Conservation (phyloP, 352 stramenopile genomes). For the Thraustotheca clavata region DNA sequence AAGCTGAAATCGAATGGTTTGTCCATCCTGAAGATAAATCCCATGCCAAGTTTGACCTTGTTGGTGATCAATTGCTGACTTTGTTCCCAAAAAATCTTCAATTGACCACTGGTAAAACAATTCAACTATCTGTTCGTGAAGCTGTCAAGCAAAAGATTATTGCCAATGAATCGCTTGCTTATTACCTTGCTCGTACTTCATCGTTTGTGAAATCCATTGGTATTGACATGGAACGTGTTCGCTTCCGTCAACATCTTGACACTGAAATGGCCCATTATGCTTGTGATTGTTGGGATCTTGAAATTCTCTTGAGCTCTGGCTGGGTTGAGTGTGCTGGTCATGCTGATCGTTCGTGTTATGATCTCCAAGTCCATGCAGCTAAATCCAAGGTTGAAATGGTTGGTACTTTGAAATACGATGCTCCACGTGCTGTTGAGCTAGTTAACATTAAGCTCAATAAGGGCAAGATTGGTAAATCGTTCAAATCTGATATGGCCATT, state of each 20-base stretch:
- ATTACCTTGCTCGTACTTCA: slow-evolving; percentile 98
- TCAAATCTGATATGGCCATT: slow-evolving; percentile 89
- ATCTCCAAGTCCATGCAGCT: slow-evolving; percentile 86
- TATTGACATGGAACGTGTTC: slow-evolving; percentile 90
- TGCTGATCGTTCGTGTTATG: slow-evolving; percentile 98
- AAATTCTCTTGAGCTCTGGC: slow-evolving; percentile 97
- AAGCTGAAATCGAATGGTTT: slow-evolving; percentile 99
- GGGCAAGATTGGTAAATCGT: slow-evolving; percentile 93
- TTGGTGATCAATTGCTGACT: slow-evolving; percentile 84
- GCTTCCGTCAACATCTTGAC: slow-evolving; percentile 98
- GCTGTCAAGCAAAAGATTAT: slow-evolving; percentile 91
- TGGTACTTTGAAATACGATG: slow-evolving; percentile 82
- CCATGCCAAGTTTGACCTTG: slow-evolving; percentile 93
- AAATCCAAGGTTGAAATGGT: slow-evolving; percentile 86
- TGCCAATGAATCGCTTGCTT: slow-evolving; percentile 98
- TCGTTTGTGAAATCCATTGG: slow-evolving; percentile 92
- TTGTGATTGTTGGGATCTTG: slow-evolving; percentile 98
- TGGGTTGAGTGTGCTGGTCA: slow-evolving; percentile 99
- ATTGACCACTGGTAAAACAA: slow-evolving; percentile 94
- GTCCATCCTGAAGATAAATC: slow-evolving; percentile 98
- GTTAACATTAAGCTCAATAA: slow-evolving; percentile 95
- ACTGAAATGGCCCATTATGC: slow-evolving; percentile 99
- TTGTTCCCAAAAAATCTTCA: slow-evolving; percentile 94
- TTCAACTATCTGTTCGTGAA: slow-evolving; percentile 86
- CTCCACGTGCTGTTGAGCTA: slow-evolving; percentile 91